phyloP scores from a whole-genome alignment of 2,329 filamentous ascomycete genomes.

The Hypoxylon sp. region DNA sequence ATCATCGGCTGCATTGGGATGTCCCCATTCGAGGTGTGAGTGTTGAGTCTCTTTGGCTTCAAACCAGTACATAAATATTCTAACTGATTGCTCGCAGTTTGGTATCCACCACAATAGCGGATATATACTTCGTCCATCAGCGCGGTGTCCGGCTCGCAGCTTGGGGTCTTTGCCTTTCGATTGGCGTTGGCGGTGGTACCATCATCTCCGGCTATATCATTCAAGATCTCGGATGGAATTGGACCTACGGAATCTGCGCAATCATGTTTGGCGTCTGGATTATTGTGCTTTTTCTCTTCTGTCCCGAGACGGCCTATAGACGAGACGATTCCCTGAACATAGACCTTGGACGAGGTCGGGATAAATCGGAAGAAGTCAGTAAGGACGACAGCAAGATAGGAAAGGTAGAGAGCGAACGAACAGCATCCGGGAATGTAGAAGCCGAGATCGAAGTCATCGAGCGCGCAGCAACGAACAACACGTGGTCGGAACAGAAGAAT shows the following conservation, averaged over 20 bases:
- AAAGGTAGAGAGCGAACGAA: constrained; percentile 5
- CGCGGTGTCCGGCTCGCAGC: constrained; percentile 44
- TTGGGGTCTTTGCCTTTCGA: constrained; percentile 41
- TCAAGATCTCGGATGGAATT: constrained; percentile 43
- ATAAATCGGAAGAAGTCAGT: constrained; percentile 5
- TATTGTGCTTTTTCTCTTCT: constrained; percentile 51
- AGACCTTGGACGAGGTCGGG: constrained; percentile 28
- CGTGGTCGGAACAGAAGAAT: constrained; percentile 28
- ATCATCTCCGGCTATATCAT: constrained; percentile 45
- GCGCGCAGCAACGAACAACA: not conserved
- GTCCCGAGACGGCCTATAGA: constrained; percentile 53
- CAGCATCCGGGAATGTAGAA: constrained; percentile 16
- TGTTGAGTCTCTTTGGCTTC: not conserved
- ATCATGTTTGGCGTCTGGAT: constrained; percentile 49
- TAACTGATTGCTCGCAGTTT: constrained; percentile 28
- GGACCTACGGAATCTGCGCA: constrained; percentile 52
- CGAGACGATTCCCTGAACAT: constrained; percentile 39
- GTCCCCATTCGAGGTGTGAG: constrained; percentile 44
- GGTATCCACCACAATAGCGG: constrained; percentile 45
- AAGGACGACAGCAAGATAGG: constrained; percentile 1
- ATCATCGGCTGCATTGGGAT: constrained; percentile 42
- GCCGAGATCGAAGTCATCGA: constrained; percentile 20
- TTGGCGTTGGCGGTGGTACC: constrained; percentile 39
- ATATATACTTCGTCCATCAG: constrained; percentile 48
- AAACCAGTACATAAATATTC: not conserved